phyloP scores from a whole-genome alignment of 495 filamentous ascomycete genomes.

The Lindgomyces ingoldianus region DNA sequence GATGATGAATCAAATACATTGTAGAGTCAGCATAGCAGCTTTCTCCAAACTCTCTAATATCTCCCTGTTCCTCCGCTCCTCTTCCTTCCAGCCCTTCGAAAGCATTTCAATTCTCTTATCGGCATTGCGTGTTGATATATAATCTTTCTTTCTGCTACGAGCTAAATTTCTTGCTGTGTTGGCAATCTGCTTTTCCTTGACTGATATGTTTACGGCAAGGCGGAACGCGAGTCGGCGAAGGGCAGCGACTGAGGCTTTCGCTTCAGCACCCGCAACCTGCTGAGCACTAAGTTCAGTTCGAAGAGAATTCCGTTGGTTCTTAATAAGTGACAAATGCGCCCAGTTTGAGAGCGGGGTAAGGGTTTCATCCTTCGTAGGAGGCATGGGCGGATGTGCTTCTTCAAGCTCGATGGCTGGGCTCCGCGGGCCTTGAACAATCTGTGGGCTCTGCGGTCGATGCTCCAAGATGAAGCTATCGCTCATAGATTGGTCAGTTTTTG shows the following conservation, averaged over 20 bases:
- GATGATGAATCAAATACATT: conserved; percentile 19
- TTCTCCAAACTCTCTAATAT: conserved; percentile 33
- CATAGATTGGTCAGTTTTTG: conserved; percentile 26
- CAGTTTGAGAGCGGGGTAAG: conserved; percentile 25
- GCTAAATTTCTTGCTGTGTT: conserved; percentile 22
- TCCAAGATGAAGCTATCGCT: conserved; percentile 29
- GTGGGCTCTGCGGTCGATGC: background rate
- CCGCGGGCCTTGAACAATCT: background rate
- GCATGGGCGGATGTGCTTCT: background rate
- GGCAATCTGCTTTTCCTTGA: conserved; percentile 36
- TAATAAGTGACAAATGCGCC: conserved; percentile 34
- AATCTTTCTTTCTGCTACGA: conserved; percentile 26
- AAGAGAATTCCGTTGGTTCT: conserved; percentile 31
- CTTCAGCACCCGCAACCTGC: conserved; percentile 26
- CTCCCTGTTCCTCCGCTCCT: conserved; percentile 27
- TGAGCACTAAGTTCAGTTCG: conserved; percentile 19
- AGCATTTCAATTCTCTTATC: conserved; percentile 30
- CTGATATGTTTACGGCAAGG: conserved; percentile 37
- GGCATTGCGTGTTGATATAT: conserved; percentile 17
- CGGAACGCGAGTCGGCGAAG: conserved; percentile 32
- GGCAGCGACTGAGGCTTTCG: conserved; percentile 22
- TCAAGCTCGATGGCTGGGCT: background rate
- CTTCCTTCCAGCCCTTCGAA: conserved; percentile 19
- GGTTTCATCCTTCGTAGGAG: conserved; percentile 3
- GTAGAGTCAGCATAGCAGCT: conserved; percentile 28